These are phyloP conservation scores for Entonaema liquescens DNA, from an alignment of 495 filamentous ascomycete genomes.

Conservation along the genomic window DNA sequence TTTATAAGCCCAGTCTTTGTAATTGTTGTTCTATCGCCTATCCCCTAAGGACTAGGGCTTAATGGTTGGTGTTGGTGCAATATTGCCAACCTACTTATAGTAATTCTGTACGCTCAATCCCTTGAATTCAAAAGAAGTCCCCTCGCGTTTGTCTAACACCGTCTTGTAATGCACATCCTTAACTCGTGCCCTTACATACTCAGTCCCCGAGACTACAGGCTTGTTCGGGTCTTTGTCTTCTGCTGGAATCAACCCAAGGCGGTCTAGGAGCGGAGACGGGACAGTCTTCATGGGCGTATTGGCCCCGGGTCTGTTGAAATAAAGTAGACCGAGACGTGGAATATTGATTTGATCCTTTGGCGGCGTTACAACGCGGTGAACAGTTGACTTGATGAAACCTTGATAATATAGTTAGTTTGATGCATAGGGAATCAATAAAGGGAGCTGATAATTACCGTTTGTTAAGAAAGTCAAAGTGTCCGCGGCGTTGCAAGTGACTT, in stretches of 20 bases:
- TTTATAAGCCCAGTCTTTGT: not conserved
- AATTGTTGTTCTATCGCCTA: not conserved
- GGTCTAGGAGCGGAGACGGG: conserved; percentile 54
- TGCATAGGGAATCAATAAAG: not conserved
- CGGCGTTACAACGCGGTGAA: conserved; percentile 59
- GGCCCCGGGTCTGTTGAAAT: conserved; percentile 51
- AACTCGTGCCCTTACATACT: conserved; percentile 59
- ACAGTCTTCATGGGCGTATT: conserved; percentile 53
- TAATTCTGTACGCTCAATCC: conserved; percentile 54
- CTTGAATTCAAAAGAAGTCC: conserved; percentile 54
- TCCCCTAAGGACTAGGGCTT: not conserved
- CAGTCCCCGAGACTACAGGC: conserved; percentile 50
- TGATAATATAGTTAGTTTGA: conserved; percentile 9
- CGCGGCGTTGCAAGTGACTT: conserved; percentile 60
- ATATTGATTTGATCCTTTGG: conserved; percentile 58
- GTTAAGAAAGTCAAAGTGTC: conserved; percentile 59
- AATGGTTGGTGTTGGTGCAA: no score
- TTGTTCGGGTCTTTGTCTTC: conserved; percentile 40
- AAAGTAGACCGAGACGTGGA: conserved; percentile 60
- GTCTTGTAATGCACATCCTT: conserved; percentile 55
- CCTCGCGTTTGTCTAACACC: conserved; percentile 49
- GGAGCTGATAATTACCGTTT: conserved; percentile 30
- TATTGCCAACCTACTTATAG: conserved; percentile 38
- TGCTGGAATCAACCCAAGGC: conserved; percentile 52
- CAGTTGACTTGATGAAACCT: conserved; percentile 59